Percentiles rank a stretch among this genome's conserved stretches.
Evolutionary conservation across 2,329 filamentous ascomycete species (phyloP).

Genomic region (Intubia oerlemansii): DNA sequence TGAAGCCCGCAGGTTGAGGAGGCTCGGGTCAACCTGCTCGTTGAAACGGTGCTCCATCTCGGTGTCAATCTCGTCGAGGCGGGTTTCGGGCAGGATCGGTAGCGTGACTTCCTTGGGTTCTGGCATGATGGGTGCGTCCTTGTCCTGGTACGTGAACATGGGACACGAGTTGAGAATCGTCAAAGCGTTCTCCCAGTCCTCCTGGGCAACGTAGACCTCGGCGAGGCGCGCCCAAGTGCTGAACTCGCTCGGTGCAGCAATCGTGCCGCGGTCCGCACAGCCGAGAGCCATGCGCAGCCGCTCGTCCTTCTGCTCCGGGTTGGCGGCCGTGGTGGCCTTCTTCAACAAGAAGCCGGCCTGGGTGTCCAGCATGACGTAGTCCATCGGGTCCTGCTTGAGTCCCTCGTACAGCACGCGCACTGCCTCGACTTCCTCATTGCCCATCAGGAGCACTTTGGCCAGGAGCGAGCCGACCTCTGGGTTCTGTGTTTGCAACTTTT

Average conservation of each 20-base stretch:
- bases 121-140: constrained; percentile 85
- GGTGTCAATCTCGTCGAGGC: constrained; percentile 91
- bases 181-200: constrained; percentile 91
- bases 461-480: constrained; percentile 86
- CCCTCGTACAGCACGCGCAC: constrained; percentile 74
- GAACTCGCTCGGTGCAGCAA: constrained; percentile 91
- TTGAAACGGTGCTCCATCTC: constrained; percentile 61
- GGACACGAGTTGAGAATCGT: constrained; percentile 94
- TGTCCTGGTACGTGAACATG: constrained; percentile 99
- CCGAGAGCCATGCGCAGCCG: constrained; percentile 72
- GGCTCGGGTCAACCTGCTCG: constrained; percentile 70
- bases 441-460: constrained; percentile 78
- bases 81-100: constrained; percentile 70
- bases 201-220: constrained; percentile 81
- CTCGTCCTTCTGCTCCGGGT: constrained; percentile 34
- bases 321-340: constrained; percentile 43
- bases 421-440: constrained; percentile 91
- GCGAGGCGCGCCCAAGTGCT: constrained; percentile 88
- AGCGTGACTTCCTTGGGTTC: constrained; percentile 76
- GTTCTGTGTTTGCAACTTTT: constrained; percentile 80
- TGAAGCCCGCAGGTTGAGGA: constrained; percentile 69
- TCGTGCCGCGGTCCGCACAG: constrained; percentile 83
- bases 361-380: constrained; percentile 87
- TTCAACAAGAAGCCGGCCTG: constrained; percentile 81
- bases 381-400: constrained; percentile 83